Conservation (phyloP, 345 rosid species). For the Eutrema yunnanense region DNA sequence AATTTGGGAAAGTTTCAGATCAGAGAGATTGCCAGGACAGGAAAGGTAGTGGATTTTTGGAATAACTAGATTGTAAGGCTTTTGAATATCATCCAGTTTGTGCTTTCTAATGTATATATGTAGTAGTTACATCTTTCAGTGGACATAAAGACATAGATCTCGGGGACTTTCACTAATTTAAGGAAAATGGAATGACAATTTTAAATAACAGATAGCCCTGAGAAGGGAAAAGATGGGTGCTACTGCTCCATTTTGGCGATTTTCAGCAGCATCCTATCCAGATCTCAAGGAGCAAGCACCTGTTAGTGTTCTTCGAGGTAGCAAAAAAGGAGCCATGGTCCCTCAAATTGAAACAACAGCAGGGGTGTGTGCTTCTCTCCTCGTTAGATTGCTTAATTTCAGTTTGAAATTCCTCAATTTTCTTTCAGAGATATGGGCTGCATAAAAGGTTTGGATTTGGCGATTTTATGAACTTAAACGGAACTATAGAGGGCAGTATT, state of each 20-base stretch:
- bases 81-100: background rate
- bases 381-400: constrained; percentile 8
- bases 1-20: constrained; percentile 86
- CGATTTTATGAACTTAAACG: background rate
- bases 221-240: constrained; percentile 92
- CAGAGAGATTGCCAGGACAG: constrained; percentile 80
- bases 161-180: constrained; percentile 1
- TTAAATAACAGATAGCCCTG: constrained; percentile 63
- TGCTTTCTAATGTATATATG: constrained; percentile 1
- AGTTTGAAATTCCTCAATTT: background rate
- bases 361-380: constrained; percentile 51
- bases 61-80: background rate
- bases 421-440: background rate
- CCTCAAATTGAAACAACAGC: constrained; percentile 38
- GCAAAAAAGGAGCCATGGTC: constrained; percentile 34
- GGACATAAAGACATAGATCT: constrained; percentile 3
- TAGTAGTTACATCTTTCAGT: constrained; percentile 4
- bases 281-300: constrained; percentile 57
- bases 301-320: constrained; percentile 37
- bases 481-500: background rate
- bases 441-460: background rate
- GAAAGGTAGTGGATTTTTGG: constrained; percentile 39
- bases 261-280: constrained; percentile 96
- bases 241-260: constrained; percentile 94
- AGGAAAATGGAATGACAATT: constrained; percentile 1